These are phyloP conservation scores for Emergomyces pasteurianus DNA, from an alignment of 2,329 filamentous ascomycete genomes.

Conservation along the genomic window DNA sequence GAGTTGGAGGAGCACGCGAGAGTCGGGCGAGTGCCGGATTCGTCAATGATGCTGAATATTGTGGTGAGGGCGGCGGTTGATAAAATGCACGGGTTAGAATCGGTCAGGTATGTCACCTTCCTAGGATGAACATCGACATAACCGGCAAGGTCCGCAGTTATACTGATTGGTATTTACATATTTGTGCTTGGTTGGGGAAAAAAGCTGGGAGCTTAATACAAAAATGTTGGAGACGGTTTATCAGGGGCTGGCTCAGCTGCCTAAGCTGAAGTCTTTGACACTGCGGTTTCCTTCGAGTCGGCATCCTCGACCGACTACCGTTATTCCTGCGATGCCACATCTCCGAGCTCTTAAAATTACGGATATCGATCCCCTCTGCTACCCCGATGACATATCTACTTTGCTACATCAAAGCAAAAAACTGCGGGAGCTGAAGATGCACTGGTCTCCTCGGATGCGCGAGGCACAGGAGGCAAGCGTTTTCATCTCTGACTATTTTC, in stretches of 20 bases:
- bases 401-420: slow-evolving; percentile 43
- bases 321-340: slow-evolving; percentile 46
- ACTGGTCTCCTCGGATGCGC: slow-evolving; percentile 52
- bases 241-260: slow-evolving; percentile 40
- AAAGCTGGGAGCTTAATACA: slow-evolving; percentile 48
- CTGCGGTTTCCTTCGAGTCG: slow-evolving; percentile 45
- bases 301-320: slow-evolving; percentile 44
- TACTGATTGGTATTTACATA: not conserved
- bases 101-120: slow-evolving; percentile 35
- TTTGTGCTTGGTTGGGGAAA: not conserved
- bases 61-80: slow-evolving; percentile 47
- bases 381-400: slow-evolving; percentile 50
- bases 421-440: slow-evolving; percentile 43
- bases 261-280: slow-evolving; percentile 41
- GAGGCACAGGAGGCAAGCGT: slow-evolving; percentile 46
- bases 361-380: slow-evolving; percentile 52
- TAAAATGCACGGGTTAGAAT: slow-evolving; percentile 43
- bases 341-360: slow-evolving; percentile 42
- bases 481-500: slow-evolving; percentile 43
- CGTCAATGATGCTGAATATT: slow-evolving; percentile 52
- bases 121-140: not conserved
- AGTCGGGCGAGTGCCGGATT: slow-evolving; percentile 49
- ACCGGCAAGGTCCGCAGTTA: not conserved
- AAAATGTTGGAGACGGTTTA: slow-evolving; percentile 50
- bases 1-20: slow-evolving; percentile 47